These are phyloP conservation scores for Paraconiothyrium brasiliense DNA, from an alignment of 2,329 filamentous ascomycete species.

Conservation along the genomic window DNA sequence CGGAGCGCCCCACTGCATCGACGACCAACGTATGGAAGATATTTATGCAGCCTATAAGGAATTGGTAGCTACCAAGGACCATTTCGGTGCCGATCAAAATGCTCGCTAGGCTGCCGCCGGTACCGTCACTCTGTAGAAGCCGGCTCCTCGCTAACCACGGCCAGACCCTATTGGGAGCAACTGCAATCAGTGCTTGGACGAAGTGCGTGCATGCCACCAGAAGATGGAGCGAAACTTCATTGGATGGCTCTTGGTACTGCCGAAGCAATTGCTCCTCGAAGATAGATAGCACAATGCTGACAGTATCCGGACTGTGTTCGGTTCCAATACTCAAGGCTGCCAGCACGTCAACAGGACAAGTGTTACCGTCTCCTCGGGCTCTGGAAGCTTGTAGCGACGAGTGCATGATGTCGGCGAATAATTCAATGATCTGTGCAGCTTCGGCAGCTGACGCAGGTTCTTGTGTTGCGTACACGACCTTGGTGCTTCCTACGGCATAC, in stretches of 20 bases:
- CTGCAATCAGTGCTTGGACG: slow-evolving; percentile 72
- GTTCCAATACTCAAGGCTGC: slow-evolving; percentile 50
- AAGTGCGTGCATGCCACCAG: slow-evolving; percentile 83
- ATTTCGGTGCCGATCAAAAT: slow-evolving; percentile 87
- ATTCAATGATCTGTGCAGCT: slow-evolving; percentile 75
- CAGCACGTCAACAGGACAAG: slow-evolving; percentile 42
- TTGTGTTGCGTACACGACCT: slow-evolving; percentile 57
- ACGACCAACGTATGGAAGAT: slow-evolving; percentile 80
- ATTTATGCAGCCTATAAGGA: slow-evolving; percentile 76
- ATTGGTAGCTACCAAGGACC: slow-evolving; percentile 76
- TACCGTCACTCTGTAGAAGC: slow-evolving; percentile 79
- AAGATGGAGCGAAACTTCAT: slow-evolving; percentile 71
- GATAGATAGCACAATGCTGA: slow-evolving; percentile 83
- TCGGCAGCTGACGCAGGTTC: slow-evolving; percentile 65
- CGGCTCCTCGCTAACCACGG: slow-evolving; percentile 85
- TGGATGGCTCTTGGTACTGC: slow-evolving; percentile 62
- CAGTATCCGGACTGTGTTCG: slow-evolving; percentile 72
- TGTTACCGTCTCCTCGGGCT: slow-evolving; percentile 19
- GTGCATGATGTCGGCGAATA: slow-evolving; percentile 75
- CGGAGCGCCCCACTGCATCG: slow-evolving; percentile 75
- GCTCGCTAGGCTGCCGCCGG: slow-evolving; percentile 77
- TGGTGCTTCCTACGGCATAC: slow-evolving; percentile 65
- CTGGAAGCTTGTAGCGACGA: slow-evolving; percentile 45
- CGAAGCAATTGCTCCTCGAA: slow-evolving; percentile 74
- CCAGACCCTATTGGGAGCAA: slow-evolving; percentile 88